Conservation (phyloP, 768 basidiomycete genomes). For the Suillus occidentalis region DNA sequence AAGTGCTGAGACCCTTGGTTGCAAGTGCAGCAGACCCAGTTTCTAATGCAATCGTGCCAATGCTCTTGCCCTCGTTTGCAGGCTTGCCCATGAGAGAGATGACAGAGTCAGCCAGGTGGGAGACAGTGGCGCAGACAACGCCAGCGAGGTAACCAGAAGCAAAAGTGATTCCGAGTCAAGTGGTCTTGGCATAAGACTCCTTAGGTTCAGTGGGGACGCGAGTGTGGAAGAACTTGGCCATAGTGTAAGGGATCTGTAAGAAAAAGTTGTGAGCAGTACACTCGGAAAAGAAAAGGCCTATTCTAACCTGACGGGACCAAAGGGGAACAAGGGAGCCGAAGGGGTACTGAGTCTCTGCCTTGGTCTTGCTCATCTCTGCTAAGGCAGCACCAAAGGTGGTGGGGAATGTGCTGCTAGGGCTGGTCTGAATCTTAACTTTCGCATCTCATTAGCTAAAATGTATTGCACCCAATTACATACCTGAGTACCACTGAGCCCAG, state of each 20-base stretch:
- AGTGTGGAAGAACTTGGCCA: conserved; percentile 98
- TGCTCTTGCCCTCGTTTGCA: conserved; percentile 76
- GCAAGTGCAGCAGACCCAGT: conserved; percentile 63
- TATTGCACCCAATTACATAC: no score
- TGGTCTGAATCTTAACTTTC: conserved; percentile 90
- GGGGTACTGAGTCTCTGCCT: conserved; percentile 75
- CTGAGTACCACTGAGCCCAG: no score
- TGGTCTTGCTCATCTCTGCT: conserved; percentile 63
- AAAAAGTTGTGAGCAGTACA: background rate
- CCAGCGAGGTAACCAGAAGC: conserved; percentile 92
- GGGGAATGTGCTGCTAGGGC: conserved; percentile 74
- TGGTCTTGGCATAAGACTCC: conserved; percentile 74
- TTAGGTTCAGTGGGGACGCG: conserved; percentile 82
- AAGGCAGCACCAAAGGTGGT: conserved; percentile 70
- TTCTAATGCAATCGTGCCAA: conserved; percentile 70
- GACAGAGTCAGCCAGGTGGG: conserved; percentile 93
- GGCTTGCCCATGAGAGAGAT: conserved; percentile 94
- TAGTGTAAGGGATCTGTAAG: conserved; percentile 89
- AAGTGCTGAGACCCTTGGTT: conserved; percentile 85
- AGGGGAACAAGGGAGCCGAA: conserved; percentile 84
- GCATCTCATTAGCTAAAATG: conserved; percentile 57
- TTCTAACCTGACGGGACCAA: conserved; percentile 82
- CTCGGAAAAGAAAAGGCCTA: background rate
- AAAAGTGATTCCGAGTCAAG: conserved; percentile 88
- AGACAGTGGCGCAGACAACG: conserved; percentile 94